Evolutionary conservation across 495 filamentous ascomycete genomes (phyloP).

Genomic region (Parachaetomium inaequale): DNA sequence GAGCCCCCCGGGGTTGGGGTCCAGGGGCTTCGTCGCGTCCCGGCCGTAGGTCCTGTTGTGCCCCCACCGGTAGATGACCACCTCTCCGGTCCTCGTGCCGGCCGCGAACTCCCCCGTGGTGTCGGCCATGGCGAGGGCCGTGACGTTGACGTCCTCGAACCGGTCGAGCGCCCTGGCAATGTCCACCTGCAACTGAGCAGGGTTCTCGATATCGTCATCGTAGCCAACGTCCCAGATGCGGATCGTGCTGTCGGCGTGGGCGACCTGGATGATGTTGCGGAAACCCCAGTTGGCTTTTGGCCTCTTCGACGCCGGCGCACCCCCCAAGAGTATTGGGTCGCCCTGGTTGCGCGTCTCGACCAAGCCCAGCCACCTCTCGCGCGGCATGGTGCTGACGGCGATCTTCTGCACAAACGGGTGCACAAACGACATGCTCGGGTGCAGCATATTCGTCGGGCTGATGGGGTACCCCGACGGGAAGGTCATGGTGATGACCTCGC

Average conservation of each 20-base stretch:
- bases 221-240: constrained; percentile 88
- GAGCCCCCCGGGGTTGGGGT: constrained; percentile 58
- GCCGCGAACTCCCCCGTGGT: constrained; percentile 78
- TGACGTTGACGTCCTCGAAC: constrained; percentile 72
- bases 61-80: constrained; percentile 85
- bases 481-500: constrained; percentile 81
- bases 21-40: constrained; percentile 48
- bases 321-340: constrained; percentile 56
- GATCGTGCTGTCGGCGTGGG: constrained; percentile 83
- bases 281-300: constrained; percentile 63
- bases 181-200: constrained; percentile 76
- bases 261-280: constrained; percentile 74
- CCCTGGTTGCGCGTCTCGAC: constrained; percentile 68
- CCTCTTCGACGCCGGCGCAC: constrained; percentile 44
- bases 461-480: constrained; percentile 91
- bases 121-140: constrained; percentile 69
- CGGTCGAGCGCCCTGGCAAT: constrained; percentile 76
- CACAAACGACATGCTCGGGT: constrained; percentile 74
- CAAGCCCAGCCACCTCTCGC: constrained; percentile 86
- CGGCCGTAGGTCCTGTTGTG: constrained; percentile 53
- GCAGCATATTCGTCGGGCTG: constrained; percentile 83
- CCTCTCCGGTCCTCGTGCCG: constrained; percentile 74
- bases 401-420: constrained; percentile 81
- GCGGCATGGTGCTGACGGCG: constrained; percentile 62
- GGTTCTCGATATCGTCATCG: constrained; percentile 89